These are phyloP conservation scores for Hypoxylon sp. DNA, from an alignment of 2,329 filamentous ascomycete genomes.

Conservation along the genomic window DNA sequence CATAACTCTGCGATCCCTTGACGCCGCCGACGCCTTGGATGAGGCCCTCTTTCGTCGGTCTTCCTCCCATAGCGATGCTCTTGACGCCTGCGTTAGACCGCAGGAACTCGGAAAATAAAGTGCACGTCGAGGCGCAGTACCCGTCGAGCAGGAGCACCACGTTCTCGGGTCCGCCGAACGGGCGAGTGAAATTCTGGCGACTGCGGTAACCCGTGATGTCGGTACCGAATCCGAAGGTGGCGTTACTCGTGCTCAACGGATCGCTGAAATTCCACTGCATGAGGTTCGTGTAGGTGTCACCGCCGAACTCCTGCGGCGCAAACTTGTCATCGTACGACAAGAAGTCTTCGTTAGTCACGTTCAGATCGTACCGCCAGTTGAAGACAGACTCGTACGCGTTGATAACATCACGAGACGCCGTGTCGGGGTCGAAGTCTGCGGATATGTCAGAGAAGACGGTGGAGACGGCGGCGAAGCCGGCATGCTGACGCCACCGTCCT, in stretches of 20 bases:
- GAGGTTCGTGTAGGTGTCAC: slow-evolving; percentile 62
- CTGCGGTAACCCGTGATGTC: slow-evolving; percentile 60
- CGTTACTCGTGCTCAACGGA: slow-evolving; percentile 52
- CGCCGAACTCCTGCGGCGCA: slow-evolving; percentile 50
- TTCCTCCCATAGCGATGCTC: slow-evolving; percentile 61
- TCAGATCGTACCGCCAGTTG: slow-evolving; percentile 60
- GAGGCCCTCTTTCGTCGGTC: slow-evolving; percentile 51
- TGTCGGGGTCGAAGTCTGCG: slow-evolving; percentile 41
- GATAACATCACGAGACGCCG: slow-evolving; percentile 42
- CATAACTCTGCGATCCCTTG: slow-evolving; percentile 56
- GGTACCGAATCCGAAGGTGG: slow-evolving; percentile 52
- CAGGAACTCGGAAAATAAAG: slow-evolving; percentile 63
- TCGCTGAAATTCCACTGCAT: slow-evolving; percentile 61
- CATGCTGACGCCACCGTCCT: slow-evolving; percentile 51
- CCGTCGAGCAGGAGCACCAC: slow-evolving; percentile 67
- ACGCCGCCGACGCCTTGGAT: slow-evolving; percentile 64
- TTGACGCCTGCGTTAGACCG: slow-evolving; percentile 61
- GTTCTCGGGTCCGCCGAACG: slow-evolving; percentile 63
- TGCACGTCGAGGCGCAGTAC: slow-evolving; percentile 66
- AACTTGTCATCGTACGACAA: slow-evolving; percentile 57
- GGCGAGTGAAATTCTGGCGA: slow-evolving; percentile 56
- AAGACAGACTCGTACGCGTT: slow-evolving; percentile 59
- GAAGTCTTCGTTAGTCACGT: slow-evolving; percentile 58
- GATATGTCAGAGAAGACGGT: slow-evolving; percentile 41
- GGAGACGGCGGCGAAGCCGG: slow-evolving; percentile 50